Evolutionary conservation across 768 basidiomycete species (phyloP), one percentile per base, ranked within the genome.

Genomic region (Tephrocybe sp.): DNA sequence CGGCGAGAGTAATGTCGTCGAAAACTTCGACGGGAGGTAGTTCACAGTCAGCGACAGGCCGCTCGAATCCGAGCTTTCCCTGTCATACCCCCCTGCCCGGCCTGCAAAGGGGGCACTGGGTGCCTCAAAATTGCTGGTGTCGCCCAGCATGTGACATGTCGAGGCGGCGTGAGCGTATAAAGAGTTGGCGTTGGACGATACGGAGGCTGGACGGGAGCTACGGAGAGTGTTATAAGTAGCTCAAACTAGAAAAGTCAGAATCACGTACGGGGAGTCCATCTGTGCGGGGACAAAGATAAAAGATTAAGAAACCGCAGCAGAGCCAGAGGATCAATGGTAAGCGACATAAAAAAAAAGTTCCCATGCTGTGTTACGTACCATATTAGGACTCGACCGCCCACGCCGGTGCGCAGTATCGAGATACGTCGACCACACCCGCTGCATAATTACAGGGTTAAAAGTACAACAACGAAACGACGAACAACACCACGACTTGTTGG

Each of bases 1-100:
- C n/a, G n/a, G n/a, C 64, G 71, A 55, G 62, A 69, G 67, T 57
- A 64, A 63, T 45, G 65, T 62, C 12, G 44, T 15, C 4, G 84
- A 79, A 67, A 86, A 86, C 66, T 87, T 87, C 34, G 74, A 66
- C 12, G 85, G 85, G 16, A 87, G 70, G 60, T 85, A 87, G 64
- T 85, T 83, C 61, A 84, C 72, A 25, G 55, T 57, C 15, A 62
- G 45, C 9, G 69, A 68, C 8, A 68, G 47, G 36, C 45, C 45
- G 58, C 59, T 58, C 2, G 52, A 51, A 24, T 60, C 58, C 11
- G 42, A 47, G 27, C 36, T 16, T 5, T 47, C 48, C 2, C 46
- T 39, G 11, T 41, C 49, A 11, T 16, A 49, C 9, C 51, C 53
- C 25, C 38, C 43, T 12, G 41, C 46, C 16, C 44, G 53, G 44